Conservation (phyloP, 1,139 yeast genomes). For the Candida tunisiensis region DNA sequence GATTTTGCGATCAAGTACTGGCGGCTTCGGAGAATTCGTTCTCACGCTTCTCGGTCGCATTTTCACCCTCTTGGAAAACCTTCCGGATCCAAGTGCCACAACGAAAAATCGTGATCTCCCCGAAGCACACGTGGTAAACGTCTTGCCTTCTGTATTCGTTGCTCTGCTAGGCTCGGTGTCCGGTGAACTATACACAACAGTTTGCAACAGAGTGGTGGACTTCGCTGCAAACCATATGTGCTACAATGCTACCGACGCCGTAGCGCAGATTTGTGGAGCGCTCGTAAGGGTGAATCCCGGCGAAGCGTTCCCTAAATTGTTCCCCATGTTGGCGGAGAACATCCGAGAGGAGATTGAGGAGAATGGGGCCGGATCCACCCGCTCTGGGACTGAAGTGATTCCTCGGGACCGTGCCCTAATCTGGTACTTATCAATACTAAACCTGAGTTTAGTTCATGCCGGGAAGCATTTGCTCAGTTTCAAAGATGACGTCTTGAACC, state of each 20-base stretch:
- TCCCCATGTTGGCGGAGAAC: slow-evolving; percentile 29
- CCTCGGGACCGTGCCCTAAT: slow-evolving; percentile 66
- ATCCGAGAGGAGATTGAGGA: slow-evolving; percentile 60
- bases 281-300: slow-evolving; percentile 46
- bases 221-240: slow-evolving; percentile 45
- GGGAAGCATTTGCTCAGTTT: slow-evolving; percentile 31
- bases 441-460: slow-evolving; percentile 60
- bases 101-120: slow-evolving; percentile 15
- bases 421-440: slow-evolving; percentile 56
- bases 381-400: slow-evolving; percentile 51
- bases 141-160: slow-evolving; percentile 47
- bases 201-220: slow-evolving; percentile 35
- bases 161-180: slow-evolving; percentile 58
- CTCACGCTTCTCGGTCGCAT: slow-evolving; percentile 40
- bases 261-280: slow-evolving; percentile 56
- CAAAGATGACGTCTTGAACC: slow-evolving; percentile 29
- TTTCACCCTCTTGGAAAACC: slow-evolving; percentile 53
- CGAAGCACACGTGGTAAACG: slow-evolving; percentile 29
- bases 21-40: slow-evolving; percentile 49
- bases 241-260: slow-evolving; percentile 49
- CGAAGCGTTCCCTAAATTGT: slow-evolving; percentile 28
- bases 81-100: slow-evolving; percentile 28
- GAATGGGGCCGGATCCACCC: slow-evolving; percentile 65
- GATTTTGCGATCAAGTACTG: slow-evolving; percentile 48
- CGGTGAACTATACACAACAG: slow-evolving; percentile 36